A percentile compares a stretch with the other conserved stretches of the same genome.
Conservation (phyloP, 208 protist genomes). For the Trypanosoma caninum region DNA sequence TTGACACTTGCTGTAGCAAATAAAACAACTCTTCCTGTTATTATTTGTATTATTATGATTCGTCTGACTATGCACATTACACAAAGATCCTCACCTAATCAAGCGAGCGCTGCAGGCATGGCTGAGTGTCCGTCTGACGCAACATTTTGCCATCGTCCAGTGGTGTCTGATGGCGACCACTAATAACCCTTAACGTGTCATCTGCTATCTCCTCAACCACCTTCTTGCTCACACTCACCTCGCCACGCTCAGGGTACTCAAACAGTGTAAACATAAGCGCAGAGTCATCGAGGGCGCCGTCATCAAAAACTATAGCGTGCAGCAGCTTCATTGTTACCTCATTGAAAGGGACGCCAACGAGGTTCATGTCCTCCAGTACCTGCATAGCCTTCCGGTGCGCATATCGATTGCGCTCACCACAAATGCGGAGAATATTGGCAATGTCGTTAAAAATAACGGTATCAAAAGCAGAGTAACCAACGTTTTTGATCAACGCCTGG, state of each 20-base stretch:
- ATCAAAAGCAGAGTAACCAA: conserved; percentile 59
- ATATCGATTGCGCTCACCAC: conserved; percentile 64
- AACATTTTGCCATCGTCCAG: conserved; percentile 71
- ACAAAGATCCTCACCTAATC: conserved; percentile 54
- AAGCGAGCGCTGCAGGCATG: conserved; percentile 78
- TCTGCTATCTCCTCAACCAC: conserved; percentile 63
- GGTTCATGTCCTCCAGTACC: conserved; percentile 88
- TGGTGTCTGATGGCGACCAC: conserved; percentile 81
- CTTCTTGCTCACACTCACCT: conserved; percentile 54
- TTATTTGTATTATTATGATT: too few species aligned
- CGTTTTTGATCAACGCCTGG: conserved; percentile 45
- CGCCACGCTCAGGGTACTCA: conserved; percentile 89
- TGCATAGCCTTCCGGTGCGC: conserved; percentile 67
- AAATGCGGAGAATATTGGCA: conserved; percentile 84
- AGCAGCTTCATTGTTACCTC: conserved; percentile 67
- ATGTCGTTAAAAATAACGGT: conserved; percentile 84
- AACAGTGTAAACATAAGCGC: conserved; percentile 82
- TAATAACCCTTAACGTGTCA: conserved; percentile 68
- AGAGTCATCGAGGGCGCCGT: conserved; percentile 83
- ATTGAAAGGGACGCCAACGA: conserved; percentile 72
- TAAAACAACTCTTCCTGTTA: too few species aligned
- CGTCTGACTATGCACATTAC: too few species aligned
- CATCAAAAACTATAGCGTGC: conserved; percentile 66
- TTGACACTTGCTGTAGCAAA: too few species aligned
- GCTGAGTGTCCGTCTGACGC: conserved; percentile 64